Percentiles rank a stretch among this genome's conserved stretches.
Conservation (phyloP, 2,329 filamentous ascomycete species). For the Botrytis sinoallii region DNA sequence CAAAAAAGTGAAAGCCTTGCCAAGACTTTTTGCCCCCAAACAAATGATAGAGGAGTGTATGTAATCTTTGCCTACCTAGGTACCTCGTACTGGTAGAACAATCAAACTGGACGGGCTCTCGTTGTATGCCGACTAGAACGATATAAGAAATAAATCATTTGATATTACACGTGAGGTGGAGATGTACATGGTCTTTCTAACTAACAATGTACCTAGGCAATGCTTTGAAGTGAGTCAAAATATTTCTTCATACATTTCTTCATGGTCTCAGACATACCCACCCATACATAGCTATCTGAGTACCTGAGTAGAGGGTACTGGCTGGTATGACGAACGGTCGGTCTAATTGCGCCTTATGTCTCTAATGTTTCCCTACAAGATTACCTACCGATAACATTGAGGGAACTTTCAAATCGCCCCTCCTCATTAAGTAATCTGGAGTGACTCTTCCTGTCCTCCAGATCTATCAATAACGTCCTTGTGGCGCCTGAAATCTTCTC, state of each 20-base stretch:
- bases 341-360: not conserved
- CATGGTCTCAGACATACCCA: not conserved
- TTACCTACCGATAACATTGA: not conserved
- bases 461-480: not conserved
- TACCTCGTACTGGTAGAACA: not conserved
- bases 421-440: not conserved
- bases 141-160: not conserved
- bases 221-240: not conserved
- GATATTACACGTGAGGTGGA: not conserved
- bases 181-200: not conserved
- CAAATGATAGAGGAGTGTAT: not conserved
- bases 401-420: constrained; percentile 7
- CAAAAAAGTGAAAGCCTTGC: constrained; percentile 15
- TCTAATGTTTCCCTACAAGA: not conserved
- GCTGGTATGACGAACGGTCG: not conserved
- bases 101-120: not conserved
- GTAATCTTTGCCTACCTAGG: too few species aligned
- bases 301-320: too few species aligned
- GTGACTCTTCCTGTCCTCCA: not conserved
- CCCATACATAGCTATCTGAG: not conserved
- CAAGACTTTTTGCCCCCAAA: not conserved
- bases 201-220: not conserved
- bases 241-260: not conserved
- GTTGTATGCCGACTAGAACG: not conserved
- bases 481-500: not conserved